These are phyloP conservation scores for Papiliotrema terrestris DNA, from an alignment of 1,284 basidiomycete genomes.

Conservation along the genomic window DNA sequence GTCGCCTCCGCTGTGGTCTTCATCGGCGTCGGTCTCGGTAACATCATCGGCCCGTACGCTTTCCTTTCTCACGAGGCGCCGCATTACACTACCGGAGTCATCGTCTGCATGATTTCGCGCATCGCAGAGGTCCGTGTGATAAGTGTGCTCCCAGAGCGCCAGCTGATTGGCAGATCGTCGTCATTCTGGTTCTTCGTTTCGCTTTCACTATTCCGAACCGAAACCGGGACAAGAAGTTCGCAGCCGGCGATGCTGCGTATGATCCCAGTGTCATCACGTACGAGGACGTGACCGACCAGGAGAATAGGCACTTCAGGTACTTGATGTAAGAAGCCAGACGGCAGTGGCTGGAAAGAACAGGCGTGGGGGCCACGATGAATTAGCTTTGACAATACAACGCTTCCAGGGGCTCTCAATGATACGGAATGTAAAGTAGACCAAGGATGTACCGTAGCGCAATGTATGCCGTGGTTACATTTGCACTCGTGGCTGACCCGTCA, in stretches of 20 bases:
- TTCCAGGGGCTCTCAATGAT: no score
- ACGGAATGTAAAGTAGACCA: no score
- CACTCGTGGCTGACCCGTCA: no score
- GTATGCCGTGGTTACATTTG: no score
- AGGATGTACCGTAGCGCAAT: no score
- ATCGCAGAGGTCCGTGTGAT: conserved; percentile 22
- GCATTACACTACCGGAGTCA: conserved; percentile 46
- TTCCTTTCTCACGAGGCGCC: conserved; percentile 47
- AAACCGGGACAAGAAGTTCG: conserved; percentile 37
- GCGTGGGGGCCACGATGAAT: no score
- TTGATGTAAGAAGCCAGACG: conserved; percentile 7
- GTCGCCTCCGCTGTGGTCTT: conserved; percentile 23
- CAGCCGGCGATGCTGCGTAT: conserved; percentile 35
- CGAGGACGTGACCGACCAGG: conserved; percentile 33
- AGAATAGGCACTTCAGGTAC: conserved; percentile 34
- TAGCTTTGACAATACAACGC: no score
- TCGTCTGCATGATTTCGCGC: conserved; percentile 47
- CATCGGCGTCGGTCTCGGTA: conserved; percentile 38
- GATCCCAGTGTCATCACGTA: conserved; percentile 23
- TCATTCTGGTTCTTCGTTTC: conserved; percentile 44
- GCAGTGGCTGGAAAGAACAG: no score
- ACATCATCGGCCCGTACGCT: conserved; percentile 51
- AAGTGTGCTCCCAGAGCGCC: not conserved
- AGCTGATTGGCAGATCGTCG: conserved; percentile 19
- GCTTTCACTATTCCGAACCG: conserved; percentile 45